Evolutionary conservation across 768 basidiomycete genomes (phyloP).

Genomic region (Baorangia bicolor): DNA sequence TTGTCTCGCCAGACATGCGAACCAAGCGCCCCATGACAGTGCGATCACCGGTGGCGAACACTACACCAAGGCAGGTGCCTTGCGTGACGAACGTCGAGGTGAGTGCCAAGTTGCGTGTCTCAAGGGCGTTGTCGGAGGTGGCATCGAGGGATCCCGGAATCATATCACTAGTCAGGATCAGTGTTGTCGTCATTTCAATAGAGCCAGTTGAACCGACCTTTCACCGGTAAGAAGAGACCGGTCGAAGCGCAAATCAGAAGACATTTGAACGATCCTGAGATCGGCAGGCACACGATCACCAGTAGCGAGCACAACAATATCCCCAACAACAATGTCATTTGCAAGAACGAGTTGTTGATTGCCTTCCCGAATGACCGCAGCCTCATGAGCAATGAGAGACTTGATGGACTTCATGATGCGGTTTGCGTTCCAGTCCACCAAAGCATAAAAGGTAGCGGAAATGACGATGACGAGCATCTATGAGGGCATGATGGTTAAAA

Average conservation of each 20-base stretch:
- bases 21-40: conserved; percentile 55
- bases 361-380: conserved; percentile 52
- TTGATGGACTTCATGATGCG: conserved; percentile 56
- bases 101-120: conserved; percentile 49
- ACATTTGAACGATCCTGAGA: conserved; percentile 51
- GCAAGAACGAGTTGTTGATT: conserved; percentile 47
- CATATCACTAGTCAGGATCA: conserved; percentile 34
- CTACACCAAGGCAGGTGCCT: conserved; percentile 41
- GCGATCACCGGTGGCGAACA: conserved; percentile 44
- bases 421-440: conserved; percentile 49
- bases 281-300: conserved; percentile 63
- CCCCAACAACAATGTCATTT: conserved; percentile 57
- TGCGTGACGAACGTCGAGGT: conserved; percentile 44
- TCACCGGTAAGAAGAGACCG: conserved; percentile 54
- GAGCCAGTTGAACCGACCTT: conserved; percentile 26
- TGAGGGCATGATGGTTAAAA: conserved; percentile 8
- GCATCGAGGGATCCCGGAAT: conserved; percentile 45
- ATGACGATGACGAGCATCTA: conserved; percentile 43
- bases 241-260: conserved; percentile 52
- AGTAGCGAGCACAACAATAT: conserved; percentile 50
- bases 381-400: conserved; percentile 58
- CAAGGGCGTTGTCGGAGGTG: conserved; percentile 50
- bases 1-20: conserved; percentile 47
- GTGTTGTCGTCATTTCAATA: not conserved
- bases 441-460: conserved; percentile 47